Conservation (phyloP, 164 flowering plant species). For the Echeveria elegans region DNA sequence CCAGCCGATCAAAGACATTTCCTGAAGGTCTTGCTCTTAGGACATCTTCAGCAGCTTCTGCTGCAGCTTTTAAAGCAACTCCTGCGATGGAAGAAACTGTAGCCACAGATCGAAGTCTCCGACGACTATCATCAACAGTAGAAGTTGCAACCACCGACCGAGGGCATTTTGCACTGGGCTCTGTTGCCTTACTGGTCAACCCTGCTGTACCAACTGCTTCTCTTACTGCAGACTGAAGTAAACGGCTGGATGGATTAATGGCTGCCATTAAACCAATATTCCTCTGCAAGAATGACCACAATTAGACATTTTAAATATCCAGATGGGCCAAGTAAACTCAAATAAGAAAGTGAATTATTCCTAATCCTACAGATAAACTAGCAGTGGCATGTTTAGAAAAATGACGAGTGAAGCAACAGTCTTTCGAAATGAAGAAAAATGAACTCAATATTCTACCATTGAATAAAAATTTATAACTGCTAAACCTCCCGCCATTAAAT, state of each 20-base stretch:
- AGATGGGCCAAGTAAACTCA: neutral
- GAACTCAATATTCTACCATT: too few relatives aligned
- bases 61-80: conserved; percentile 73
- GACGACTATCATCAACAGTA: conserved; percentile 28
- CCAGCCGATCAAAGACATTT: conserved; percentile 81
- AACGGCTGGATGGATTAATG: conserved; percentile 54
- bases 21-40: conserved; percentile 31
- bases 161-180: conserved; percentile 58
- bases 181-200: conserved; percentile 28
- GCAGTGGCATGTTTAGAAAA: neutral
- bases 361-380: neutral
- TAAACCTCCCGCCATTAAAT: too few relatives aligned
- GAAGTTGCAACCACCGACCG: conserved; percentile 80
- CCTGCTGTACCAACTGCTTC: conserved; percentile 67
- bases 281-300: conserved; percentile 31
- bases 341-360: neutral
- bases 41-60: conserved; percentile 86
- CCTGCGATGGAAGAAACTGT: conserved; percentile 44
- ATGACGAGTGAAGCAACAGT: too few relatives aligned
- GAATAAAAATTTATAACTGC: too few relatives aligned
- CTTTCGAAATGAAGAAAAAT: too few relatives aligned
- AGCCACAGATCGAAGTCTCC: conserved; percentile 40
- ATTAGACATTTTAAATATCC: conserved; percentile 6
- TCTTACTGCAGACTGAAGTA: conserved; percentile 90
- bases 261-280: conserved; percentile 31